These are phyloP conservation scores for Pleurotus tuoliensis DNA, from an alignment of 768 basidiomycete genomes.

Conservation along the genomic window DNA sequence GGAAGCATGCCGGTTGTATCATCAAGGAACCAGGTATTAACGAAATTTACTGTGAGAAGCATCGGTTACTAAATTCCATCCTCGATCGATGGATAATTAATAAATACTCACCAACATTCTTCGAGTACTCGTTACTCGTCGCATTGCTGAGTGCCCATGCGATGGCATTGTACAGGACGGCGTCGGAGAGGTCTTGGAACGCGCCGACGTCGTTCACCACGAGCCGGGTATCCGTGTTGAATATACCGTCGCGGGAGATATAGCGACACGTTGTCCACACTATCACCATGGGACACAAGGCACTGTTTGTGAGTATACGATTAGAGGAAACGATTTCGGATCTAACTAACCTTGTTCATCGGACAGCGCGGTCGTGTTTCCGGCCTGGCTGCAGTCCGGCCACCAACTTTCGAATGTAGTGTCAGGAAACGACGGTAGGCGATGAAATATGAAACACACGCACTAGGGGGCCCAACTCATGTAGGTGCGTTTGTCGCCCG, in stretches of 20 bases:
- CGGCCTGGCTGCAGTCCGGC: slow-evolving; percentile 58
- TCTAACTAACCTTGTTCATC: slow-evolving; percentile 41
- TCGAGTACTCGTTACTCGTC: slow-evolving; percentile 36
- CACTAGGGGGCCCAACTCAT: slow-evolving; percentile 73
- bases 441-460: slow-evolving; percentile 15
- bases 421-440: background rate
- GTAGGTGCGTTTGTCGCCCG: slow-evolving; percentile 57
- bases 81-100: background rate
- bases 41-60: slow-evolving; percentile 31
- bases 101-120: slow-evolving; percentile 30
- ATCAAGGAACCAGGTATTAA: slow-evolving; percentile 62
- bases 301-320: background rate
- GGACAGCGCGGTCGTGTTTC: slow-evolving; percentile 54
- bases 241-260: slow-evolving; percentile 50
- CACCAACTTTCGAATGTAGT: slow-evolving; percentile 39
- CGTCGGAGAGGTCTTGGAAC: slow-evolving; percentile 54
- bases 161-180: slow-evolving; percentile 58
- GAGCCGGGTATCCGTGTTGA: slow-evolving; percentile 60
- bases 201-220: slow-evolving; percentile 49
- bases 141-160: slow-evolving; percentile 45
- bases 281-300: slow-evolving; percentile 15
- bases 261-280: slow-evolving; percentile 63
- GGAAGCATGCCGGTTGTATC: slow-evolving; percentile 58
- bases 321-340: background rate
- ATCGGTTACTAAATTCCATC: background rate